A percentile compares a stretch with the other conserved stretches of the same genome.
phyloP scores from a whole-genome alignment of 768 basidiomycete genomes.

The Exsudoporus frostii region DNA sequence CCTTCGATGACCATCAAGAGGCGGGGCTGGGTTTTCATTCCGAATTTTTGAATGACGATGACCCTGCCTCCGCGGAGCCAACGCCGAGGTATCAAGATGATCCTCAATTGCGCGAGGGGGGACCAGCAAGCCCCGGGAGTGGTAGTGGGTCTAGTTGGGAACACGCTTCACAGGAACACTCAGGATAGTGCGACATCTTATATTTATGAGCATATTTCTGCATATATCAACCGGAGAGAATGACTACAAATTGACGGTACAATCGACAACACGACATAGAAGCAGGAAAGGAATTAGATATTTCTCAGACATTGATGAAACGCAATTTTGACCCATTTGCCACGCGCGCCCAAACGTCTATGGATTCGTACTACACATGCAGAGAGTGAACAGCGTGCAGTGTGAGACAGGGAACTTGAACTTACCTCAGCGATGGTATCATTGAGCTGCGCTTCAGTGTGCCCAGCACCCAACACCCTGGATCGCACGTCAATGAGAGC shows the following conservation, averaged over 20 bases:
- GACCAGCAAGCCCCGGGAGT: slow-evolving; percentile 34
- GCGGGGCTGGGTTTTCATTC: slow-evolving; percentile 63
- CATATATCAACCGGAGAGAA: slow-evolving; percentile 13
- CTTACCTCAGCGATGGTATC: slow-evolving; percentile 79
- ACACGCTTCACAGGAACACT: slow-evolving; percentile 50
- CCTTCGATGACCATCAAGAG: slow-evolving; percentile 33
- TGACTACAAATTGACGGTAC: slow-evolving; percentile 10
- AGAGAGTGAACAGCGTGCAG: slow-evolving; percentile 6
- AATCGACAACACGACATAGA: slow-evolving; percentile 9
- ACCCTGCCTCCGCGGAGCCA: slow-evolving; percentile 35
- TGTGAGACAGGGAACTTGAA: slow-evolving; percentile 4
- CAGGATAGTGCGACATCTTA: slow-evolving; percentile 10
- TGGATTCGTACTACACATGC: slow-evolving; percentile 72
- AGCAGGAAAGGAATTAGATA: neutral
- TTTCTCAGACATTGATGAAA: slow-evolving; percentile 44
- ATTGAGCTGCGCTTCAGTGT: slow-evolving; percentile 88
- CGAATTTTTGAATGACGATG: slow-evolving; percentile 81
- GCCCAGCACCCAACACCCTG: slow-evolving; percentile 81
- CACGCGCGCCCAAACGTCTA: slow-evolving; percentile 78
- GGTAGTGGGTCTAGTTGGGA: slow-evolving; percentile 69
- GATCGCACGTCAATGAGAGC: slow-evolving; percentile 86
- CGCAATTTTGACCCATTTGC: slow-evolving; percentile 80
- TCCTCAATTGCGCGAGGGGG: slow-evolving; percentile 32
- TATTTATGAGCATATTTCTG: slow-evolving; percentile 23
- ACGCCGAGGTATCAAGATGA: slow-evolving; percentile 50